These are phyloP conservation scores for Ganoderma leucocontextum DNA, from an alignment of 1,284 basidiomycete genomes.

Conservation along the genomic window DNA sequence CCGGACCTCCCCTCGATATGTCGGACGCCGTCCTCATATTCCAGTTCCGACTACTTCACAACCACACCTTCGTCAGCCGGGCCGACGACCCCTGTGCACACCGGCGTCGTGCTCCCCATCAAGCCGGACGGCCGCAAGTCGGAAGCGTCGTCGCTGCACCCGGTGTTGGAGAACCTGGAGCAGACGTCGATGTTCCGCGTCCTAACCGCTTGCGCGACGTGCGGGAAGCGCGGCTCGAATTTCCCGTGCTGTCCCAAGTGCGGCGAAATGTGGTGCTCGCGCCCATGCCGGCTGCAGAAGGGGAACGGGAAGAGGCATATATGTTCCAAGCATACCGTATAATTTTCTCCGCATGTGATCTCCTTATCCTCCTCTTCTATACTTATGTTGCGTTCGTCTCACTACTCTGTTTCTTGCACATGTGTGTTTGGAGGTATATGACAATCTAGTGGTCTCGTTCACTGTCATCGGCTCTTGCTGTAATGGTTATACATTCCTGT, in stretches of 20 bases:
- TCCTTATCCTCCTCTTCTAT: background rate
- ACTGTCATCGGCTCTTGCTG: background rate
- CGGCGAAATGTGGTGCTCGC: slow-evolving; percentile 73
- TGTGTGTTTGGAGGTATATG: background rate
- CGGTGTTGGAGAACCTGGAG: slow-evolving; percentile 65
- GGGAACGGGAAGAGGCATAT: slow-evolving; percentile 56
- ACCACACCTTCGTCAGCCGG: slow-evolving; percentile 40
- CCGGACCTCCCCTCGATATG: slow-evolving; percentile 42
- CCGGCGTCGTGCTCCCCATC: slow-evolving; percentile 23
- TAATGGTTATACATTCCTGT: background rate
- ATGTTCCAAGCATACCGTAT: slow-evolving; percentile 28
- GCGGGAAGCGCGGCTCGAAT: slow-evolving; percentile 62
- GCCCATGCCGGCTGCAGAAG: slow-evolving; percentile 64
- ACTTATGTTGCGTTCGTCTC: background rate
- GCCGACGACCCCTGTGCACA: slow-evolving; percentile 36
- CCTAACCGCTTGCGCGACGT: slow-evolving; percentile 59
- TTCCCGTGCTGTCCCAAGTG: slow-evolving; percentile 74
- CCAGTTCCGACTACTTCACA: slow-evolving; percentile 41
- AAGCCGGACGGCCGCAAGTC: slow-evolving; percentile 11
- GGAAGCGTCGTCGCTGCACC: slow-evolving; percentile 46
- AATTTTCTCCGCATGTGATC: background rate
- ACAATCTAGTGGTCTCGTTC: background rate
- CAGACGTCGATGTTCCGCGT: slow-evolving; percentile 60
- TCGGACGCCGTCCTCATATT: slow-evolving; percentile 42
- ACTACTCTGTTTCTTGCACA: background rate